phyloP scores from a whole-genome alignment of 192 early-diverging fungal genomes.

The Funneliformis mosseae region DNA sequence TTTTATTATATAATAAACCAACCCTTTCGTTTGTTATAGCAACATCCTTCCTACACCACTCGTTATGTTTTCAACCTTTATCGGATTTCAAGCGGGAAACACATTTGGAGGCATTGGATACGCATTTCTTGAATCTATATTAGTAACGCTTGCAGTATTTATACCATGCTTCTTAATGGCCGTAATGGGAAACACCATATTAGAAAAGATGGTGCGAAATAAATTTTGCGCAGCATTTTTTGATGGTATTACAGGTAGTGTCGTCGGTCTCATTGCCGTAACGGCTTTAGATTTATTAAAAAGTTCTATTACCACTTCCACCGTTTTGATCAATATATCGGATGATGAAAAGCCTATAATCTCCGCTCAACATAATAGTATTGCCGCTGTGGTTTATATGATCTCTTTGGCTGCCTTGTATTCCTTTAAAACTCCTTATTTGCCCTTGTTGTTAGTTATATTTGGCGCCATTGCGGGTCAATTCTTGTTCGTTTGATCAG shows the following conservation, averaged over 20 bases:
- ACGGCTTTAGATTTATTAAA: conserved; percentile 30
- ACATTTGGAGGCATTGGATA: conserved; percentile 25
- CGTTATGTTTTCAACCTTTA: conserved; percentile 55
- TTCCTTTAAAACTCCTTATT: neutral
- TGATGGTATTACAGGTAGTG: conserved; percentile 36
- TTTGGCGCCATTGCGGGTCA: conserved; percentile 36
- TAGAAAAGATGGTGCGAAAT: conserved; percentile 36
- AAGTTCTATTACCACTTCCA: neutral
- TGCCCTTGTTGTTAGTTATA: conserved; percentile 5
- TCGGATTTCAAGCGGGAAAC: conserved; percentile 39
- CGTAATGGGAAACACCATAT: conserved; percentile 22
- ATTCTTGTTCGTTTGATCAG: conserved; percentile 34
- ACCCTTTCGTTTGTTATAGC: neutral
- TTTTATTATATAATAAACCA: no score
- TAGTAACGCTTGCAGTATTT: conserved; percentile 37
- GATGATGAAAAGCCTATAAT: neutral
- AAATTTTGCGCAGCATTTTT: conserved; percentile 35
- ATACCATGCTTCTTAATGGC: conserved; percentile 38
- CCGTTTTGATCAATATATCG: neutral
- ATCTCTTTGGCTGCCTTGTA: conserved; percentile 22
- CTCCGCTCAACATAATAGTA: neutral
- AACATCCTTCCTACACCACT: conserved; percentile 53
- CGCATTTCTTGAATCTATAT: conserved; percentile 30
- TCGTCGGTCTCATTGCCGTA: conserved; percentile 36
- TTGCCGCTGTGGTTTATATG: conserved; percentile 28